phyloP scores from a whole-genome alignment of 768 basidiomycete species.

The Leccinum pellstonianum region DNA sequence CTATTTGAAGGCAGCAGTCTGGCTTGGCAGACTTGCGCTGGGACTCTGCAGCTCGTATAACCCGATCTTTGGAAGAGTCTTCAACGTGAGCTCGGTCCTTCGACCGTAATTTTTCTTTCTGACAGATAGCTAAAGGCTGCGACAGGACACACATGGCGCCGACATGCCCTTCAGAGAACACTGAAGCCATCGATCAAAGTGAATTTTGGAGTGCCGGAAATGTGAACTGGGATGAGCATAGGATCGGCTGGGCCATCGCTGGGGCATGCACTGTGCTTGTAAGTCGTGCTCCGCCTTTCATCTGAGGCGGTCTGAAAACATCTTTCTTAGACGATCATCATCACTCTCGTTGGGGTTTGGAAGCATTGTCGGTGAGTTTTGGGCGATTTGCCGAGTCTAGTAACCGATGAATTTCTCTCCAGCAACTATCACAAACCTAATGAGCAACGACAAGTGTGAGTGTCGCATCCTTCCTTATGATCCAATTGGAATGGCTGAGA shows the following conservation, averaged over 20 bases:
- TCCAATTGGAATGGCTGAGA: not conserved
- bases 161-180: slow-evolving; percentile 54
- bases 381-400: not conserved
- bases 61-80: not conserved
- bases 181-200: slow-evolving; percentile 51
- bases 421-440: slow-evolving; percentile 70
- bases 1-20: not conserved
- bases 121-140: not conserved
- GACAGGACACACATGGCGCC: slow-evolving; percentile 19
- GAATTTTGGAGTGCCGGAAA: slow-evolving; percentile 58
- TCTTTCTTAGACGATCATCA: slow-evolving; percentile 51
- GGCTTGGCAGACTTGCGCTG: not conserved
- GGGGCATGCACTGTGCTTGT: slow-evolving; percentile 60
- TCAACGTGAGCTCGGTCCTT: not conserved
- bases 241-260: slow-evolving; percentile 73
- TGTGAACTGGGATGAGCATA: slow-evolving; percentile 58
- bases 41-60: not conserved
- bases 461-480: slow-evolving; percentile 3
- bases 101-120: not conserved
- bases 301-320: not conserved
- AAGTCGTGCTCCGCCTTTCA: slow-evolving; percentile 24
- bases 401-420: not conserved
- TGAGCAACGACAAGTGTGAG: slow-evolving; percentile 82
- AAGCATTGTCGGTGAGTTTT: slow-evolving; percentile 61
- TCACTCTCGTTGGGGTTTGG: slow-evolving; percentile 54